Evolutionary conservation across 345 rosid genomes (phyloP).

Genomic region (Rhizophora mangle): DNA sequence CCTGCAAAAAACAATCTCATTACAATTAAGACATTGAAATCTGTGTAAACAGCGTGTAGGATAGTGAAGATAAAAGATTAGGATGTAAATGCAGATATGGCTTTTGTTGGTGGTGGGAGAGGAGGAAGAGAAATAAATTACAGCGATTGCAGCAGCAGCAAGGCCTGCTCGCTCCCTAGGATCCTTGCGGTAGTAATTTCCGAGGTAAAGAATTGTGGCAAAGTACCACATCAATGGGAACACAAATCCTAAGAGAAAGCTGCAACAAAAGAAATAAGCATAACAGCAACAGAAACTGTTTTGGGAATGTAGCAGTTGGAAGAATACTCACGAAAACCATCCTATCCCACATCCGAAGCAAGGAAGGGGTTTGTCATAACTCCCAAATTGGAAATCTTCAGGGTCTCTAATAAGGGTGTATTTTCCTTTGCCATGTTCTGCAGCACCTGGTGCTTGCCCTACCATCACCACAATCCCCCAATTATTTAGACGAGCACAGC

Average conservation of each 20-base stretch:
- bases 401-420: constrained; percentile 64
- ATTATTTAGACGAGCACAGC: constrained; percentile 14
- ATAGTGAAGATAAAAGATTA: background rate
- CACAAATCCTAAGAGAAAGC: constrained; percentile 77
- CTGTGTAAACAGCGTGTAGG: background rate
- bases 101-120: background rate
- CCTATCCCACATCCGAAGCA: constrained; percentile 97
- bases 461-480: constrained; percentile 25
- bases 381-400: constrained; percentile 56
- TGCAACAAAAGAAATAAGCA: constrained; percentile 29
- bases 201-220: constrained; percentile 75
- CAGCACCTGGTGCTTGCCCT: constrained; percentile 45
- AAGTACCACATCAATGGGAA: constrained; percentile 90
- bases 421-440: constrained; percentile 51
- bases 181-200: constrained; percentile 86
- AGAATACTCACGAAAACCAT: constrained; percentile 88
- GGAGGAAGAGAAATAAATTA: constrained; percentile 28
- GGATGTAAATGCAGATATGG: background rate
- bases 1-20: constrained; percentile 46
- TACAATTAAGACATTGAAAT: background rate
- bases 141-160: constrained; percentile 93
- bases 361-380: constrained; percentile 83
- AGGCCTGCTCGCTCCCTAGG: constrained; percentile 98
- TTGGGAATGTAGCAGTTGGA: background rate
- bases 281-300: constrained; percentile 12